Evolutionary conservation across 2,329 filamentous ascomycete genomes (phyloP).

Genomic region (Penicillium sp.): DNA sequence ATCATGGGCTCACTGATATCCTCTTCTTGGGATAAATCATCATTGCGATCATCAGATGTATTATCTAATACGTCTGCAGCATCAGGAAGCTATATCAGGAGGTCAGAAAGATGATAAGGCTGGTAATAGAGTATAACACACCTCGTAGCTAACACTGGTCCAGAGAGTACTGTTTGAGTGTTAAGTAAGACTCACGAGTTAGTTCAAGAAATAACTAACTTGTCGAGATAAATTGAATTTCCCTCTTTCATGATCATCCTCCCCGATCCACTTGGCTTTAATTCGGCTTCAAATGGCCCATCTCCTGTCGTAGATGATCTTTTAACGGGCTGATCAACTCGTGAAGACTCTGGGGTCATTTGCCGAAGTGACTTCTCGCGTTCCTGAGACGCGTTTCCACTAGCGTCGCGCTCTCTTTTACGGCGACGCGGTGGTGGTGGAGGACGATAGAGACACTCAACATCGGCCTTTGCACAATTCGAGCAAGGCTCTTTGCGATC

Average conservation of each 20-base stretch:
- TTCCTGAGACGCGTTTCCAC: slow-evolving; percentile 6
- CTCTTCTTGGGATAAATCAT: slow-evolving; percentile 8
- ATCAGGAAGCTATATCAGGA: slow-evolving; percentile 17
- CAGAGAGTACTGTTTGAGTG: slow-evolving; percentile 15
- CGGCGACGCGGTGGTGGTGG: slow-evolving; percentile 26
- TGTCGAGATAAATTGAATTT: slow-evolving; percentile 26
- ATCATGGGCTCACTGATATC: slow-evolving; percentile 11
- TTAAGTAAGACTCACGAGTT: not conserved
- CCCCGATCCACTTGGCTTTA: slow-evolving; percentile 9
- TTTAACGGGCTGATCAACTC: not conserved
- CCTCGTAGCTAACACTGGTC: slow-evolving; percentile 24
- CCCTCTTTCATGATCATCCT: slow-evolving; percentile 25
- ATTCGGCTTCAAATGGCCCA: not conserved
- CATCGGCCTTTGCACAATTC: slow-evolving; percentile 45
- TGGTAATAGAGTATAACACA: not conserved
- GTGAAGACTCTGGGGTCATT: not conserved
- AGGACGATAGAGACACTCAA: slow-evolving; percentile 37
- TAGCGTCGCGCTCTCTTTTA: slow-evolving; percentile 22
- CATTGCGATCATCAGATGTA: slow-evolving; percentile 9
- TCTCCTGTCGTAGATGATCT: not conserved
- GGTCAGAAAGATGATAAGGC: not conserved
- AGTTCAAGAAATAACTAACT: slow-evolving; percentile 11
- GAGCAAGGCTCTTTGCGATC: slow-evolving; percentile 45
- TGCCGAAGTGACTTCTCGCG: slow-evolving; percentile 10
- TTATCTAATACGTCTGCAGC: slow-evolving; percentile 19